Percentiles rank a stretch among this genome's conserved stretches.
phyloP scores from a whole-genome alignment of 1,139 yeast genomes.

The Trichomonascaceae sp. region DNA sequence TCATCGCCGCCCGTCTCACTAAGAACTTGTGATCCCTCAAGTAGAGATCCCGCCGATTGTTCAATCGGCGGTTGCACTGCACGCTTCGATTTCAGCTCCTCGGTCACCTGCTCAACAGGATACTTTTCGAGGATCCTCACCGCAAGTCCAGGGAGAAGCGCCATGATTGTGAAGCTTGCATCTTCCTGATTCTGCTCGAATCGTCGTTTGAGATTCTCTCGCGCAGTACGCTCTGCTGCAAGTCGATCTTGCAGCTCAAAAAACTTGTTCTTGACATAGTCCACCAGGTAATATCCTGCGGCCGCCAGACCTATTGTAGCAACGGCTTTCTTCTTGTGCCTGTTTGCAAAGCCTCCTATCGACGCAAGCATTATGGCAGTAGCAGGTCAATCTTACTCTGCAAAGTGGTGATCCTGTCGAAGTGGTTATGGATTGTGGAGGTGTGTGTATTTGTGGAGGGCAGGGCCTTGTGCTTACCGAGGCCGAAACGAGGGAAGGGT shows the following conservation, averaged over 20 bases:
- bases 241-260: conserved; percentile 55
- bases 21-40: background rate
- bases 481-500: no score
- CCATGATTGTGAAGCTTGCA: conserved; percentile 72
- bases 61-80: conserved; percentile 19
- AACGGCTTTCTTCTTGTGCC: conserved; percentile 50
- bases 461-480: no score
- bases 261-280: conserved; percentile 47
- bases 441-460: background rate
- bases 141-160: conserved; percentile 66
- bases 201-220: conserved; percentile 51
- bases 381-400: background rate
- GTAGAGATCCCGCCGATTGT: background rate
- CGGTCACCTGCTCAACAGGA: conserved; percentile 64
- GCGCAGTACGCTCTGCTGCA: conserved; percentile 61
- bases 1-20: background rate
- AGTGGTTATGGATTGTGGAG: background rate
- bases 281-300: conserved; percentile 43
- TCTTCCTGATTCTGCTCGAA: conserved; percentile 90
- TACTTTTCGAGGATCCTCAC: conserved; percentile 48
- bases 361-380: conserved; percentile 31
- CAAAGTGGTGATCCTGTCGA: background rate
- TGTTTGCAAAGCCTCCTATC: conserved; percentile 40
- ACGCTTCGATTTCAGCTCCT: conserved; percentile 53
- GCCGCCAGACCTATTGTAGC: conserved; percentile 48